A percentile compares a stretch with the other conserved stretches of the same genome.
phyloP scores from a whole-genome alignment of 148 eudicot species.

The Fallopia convolvulus region DNA sequence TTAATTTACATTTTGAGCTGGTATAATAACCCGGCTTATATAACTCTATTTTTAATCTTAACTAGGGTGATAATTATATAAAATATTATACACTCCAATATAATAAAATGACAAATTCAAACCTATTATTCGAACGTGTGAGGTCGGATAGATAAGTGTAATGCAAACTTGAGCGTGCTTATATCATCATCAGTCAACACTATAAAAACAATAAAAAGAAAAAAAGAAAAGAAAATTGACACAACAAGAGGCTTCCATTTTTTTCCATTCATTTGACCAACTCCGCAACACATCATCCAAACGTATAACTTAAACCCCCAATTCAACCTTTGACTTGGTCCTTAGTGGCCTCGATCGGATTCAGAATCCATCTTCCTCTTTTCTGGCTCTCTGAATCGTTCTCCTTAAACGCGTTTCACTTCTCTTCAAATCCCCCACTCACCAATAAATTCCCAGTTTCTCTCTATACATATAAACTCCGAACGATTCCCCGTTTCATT shows the following conservation, averaged over 20 bases:
- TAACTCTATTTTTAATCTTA: too few species aligned
- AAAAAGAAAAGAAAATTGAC: neutral
- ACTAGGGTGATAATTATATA: too few species aligned
- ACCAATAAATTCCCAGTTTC: neutral
- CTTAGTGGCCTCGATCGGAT: neutral
- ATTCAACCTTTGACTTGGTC: neutral
- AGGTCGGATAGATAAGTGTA: too few species aligned
- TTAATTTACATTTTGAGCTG: too few species aligned
- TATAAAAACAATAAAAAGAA: too few species aligned
- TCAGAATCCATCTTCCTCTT: neutral
- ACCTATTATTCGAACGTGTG: too few species aligned
- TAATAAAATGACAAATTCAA: too few species aligned
- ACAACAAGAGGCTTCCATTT: neutral
- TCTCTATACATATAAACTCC: neutral
- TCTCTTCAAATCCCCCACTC: neutral
- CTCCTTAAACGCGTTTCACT: neutral
- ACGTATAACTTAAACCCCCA: neutral
- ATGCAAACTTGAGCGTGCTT: too few species aligned
- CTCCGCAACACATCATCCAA: neutral
- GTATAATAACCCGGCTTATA: too few species aligned
- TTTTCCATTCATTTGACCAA: slow-evolving; percentile 1
- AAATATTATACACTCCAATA: too few species aligned
- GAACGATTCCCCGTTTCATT: neutral
- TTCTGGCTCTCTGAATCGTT: neutral
- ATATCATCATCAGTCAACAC: too few species aligned